These are phyloP conservation scores for Arachis stenosperma DNA, from an alignment of 306 rosid genomes.

Conservation along the genomic window DNA sequence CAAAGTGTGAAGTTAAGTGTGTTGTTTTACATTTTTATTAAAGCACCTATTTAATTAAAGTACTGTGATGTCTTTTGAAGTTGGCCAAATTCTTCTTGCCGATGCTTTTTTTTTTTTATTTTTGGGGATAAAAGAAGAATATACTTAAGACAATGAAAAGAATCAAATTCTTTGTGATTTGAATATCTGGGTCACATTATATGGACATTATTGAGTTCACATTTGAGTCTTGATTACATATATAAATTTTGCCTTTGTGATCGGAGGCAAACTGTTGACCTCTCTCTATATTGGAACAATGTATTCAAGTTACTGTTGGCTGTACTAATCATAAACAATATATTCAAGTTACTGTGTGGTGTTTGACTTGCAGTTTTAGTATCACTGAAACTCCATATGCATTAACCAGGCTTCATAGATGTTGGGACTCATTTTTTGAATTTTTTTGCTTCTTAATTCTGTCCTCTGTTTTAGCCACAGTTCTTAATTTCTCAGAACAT, in stretches of 20 bases:
- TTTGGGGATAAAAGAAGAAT: too few species aligned
- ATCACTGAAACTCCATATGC: neutral
- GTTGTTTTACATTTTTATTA: neutral
- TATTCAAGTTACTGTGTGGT: slow-evolving; percentile 18
- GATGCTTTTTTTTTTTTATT: too few species aligned
- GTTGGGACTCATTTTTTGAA: neutral
- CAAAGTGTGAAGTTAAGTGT: too few species aligned
- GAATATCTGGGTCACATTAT: neutral
- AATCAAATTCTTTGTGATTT: neutral
- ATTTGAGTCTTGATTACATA: neutral
- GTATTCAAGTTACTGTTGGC: slow-evolving; percentile 14
- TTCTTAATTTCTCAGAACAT: neutral
- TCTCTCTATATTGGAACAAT: slow-evolving; percentile 8
- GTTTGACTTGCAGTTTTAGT: slow-evolving; percentile 15
- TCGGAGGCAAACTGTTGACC: slow-evolving; percentile 8
- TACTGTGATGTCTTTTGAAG: neutral
- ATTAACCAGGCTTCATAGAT: slow-evolving; percentile 1
- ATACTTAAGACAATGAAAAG: too few species aligned
- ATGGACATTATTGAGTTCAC: neutral
- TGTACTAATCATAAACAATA: slow-evolving; percentile 1
- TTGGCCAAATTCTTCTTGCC: neutral
- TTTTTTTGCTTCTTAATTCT: slow-evolving; percentile 18
- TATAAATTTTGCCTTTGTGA: neutral
- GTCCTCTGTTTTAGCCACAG: slow-evolving; percentile 3
- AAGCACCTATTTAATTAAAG: neutral